phyloP scores from a whole-genome alignment of 306 rosid species.

The Cicer judaicum region DNA sequence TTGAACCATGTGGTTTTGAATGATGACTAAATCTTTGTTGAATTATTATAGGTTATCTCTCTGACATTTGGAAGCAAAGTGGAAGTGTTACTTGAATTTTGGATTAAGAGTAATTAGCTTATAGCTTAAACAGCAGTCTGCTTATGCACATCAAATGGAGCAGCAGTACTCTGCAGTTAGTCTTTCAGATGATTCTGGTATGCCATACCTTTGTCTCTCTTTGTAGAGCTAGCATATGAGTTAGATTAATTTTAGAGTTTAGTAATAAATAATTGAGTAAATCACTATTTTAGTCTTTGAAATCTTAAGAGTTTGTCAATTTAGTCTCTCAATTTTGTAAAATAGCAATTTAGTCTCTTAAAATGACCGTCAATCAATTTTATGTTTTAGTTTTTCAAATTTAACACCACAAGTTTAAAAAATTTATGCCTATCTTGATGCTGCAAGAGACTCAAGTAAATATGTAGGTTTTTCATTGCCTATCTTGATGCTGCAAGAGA shows the following conservation, averaged over 20 bases:
- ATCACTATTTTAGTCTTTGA: too few species aligned
- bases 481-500: too few species aligned
- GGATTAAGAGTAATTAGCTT: conserved; percentile 23
- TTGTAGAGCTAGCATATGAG: not conserved
- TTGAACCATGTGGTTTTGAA: conserved; percentile 9
- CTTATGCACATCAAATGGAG: conserved; percentile 71
- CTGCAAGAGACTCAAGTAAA: too few species aligned
- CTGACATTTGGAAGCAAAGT: conserved; percentile 44
- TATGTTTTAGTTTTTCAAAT: too few species aligned
- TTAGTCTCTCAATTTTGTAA: too few species aligned
- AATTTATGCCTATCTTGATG: too few species aligned
- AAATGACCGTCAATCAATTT: too few species aligned
- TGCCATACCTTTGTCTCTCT: conserved; percentile 40
- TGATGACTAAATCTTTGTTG: conserved; percentile 38
- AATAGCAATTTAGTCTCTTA: too few species aligned
- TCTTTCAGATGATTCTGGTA: conserved; percentile 66
- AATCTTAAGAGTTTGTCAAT: too few species aligned
- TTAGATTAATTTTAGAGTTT: conserved; percentile 32
- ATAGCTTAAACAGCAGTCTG: conserved; percentile 55
- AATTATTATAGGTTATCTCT: conserved; percentile 53
- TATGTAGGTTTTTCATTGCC: too few species aligned
- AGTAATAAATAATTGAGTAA: not conserved
- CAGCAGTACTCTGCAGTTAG: conserved; percentile 58
- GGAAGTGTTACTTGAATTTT: conserved; percentile 42
- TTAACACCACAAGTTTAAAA: too few species aligned